Conservation (phyloP, 2,329 filamentous ascomycete genomes). For the Trematosphaeria pertusa region DNA sequence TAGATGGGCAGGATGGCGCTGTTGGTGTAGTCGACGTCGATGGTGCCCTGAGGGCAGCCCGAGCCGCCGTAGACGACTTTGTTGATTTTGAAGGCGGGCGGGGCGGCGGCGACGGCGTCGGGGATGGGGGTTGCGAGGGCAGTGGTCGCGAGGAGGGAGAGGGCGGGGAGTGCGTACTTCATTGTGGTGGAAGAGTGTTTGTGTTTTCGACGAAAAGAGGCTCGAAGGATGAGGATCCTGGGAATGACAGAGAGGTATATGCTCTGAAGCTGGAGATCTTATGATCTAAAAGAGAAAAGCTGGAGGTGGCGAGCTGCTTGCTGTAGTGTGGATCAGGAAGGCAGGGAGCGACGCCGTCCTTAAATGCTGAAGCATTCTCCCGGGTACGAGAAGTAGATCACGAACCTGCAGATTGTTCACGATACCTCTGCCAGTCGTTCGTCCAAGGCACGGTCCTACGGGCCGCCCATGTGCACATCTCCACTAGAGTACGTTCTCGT, state of each 20-base stretch:
- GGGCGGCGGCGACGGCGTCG: slow-evolving; percentile 20
- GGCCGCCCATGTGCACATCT: slow-evolving; percentile 16
- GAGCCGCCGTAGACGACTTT: slow-evolving; percentile 41
- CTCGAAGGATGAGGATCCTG: slow-evolving; percentile 4
- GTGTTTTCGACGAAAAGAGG: neutral
- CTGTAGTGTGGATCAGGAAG: slow-evolving; percentile 13
- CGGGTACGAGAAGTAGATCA: slow-evolving; percentile 31
- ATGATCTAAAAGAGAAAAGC: neutral
- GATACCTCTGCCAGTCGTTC: slow-evolving; percentile 12
- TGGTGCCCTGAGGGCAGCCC: slow-evolving; percentile 45
- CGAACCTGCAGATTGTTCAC: slow-evolving; percentile 14
- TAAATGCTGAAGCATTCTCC: slow-evolving; percentile 34
- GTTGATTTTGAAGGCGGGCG: slow-evolving; percentile 40
- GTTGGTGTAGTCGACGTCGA: slow-evolving; percentile 42
- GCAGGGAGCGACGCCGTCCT: slow-evolving; percentile 27
- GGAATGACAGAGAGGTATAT: slow-evolving; percentile 1
- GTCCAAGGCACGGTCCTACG: slow-evolving; percentile 25
- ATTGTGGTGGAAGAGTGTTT: slow-evolving; percentile 21
- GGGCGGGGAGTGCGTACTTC: slow-evolving; percentile 32
- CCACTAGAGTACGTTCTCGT: slow-evolving; percentile 20
- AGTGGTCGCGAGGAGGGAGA: slow-evolving; percentile 34
- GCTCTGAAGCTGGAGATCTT: neutral
- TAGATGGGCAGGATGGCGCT: slow-evolving; percentile 39
- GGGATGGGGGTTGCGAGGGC: slow-evolving; percentile 28
- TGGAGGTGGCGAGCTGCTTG: slow-evolving; percentile 9